A percentile compares a stretch with the other conserved stretches of the same genome.
Evolutionary conservation across 2,329 filamentous ascomycete species (phyloP).

Genomic region (Sordariomycetes sp.): DNA sequence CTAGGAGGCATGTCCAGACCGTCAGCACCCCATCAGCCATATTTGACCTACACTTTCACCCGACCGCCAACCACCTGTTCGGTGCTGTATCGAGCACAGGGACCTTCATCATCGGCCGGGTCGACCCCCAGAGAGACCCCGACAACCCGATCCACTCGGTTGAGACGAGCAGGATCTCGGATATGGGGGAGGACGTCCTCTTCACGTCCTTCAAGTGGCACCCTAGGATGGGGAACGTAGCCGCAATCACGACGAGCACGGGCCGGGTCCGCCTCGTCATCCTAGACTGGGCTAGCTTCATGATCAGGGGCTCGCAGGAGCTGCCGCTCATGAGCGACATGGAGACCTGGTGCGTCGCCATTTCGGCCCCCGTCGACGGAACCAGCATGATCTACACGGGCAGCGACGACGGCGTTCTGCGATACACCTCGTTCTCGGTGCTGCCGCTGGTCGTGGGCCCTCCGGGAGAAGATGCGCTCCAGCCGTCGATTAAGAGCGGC

Average conservation of each 20-base stretch:
- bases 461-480: neutral
- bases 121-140: constrained; percentile 24
- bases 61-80: constrained; percentile 36
- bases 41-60: constrained; percentile 74
- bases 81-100: constrained; percentile 71
- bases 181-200: constrained; percentile 43
- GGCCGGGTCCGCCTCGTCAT: constrained; percentile 46
- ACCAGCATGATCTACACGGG: constrained; percentile 44
- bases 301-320: constrained; percentile 17
- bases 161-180: constrained; percentile 28
- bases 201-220: constrained; percentile 67
- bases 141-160: constrained; percentile 23
- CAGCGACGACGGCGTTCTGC: constrained; percentile 59
- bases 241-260: constrained; percentile 61
- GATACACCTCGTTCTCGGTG: constrained; percentile 21
- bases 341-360: constrained; percentile 64
- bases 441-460: neutral
- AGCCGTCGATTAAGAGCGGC: neutral
- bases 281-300: constrained; percentile 25
- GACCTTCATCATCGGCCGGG: constrained; percentile 48
- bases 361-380: constrained; percentile 24
- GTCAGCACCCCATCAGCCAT: constrained; percentile 57
- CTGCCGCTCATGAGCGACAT: constrained; percentile 37
- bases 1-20: constrained; percentile 43
- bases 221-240: constrained; percentile 34